Evolutionary conservation across 1,284 basidiomycete species (phyloP).

Genomic region (Malassezia vespertilionis): DNA sequence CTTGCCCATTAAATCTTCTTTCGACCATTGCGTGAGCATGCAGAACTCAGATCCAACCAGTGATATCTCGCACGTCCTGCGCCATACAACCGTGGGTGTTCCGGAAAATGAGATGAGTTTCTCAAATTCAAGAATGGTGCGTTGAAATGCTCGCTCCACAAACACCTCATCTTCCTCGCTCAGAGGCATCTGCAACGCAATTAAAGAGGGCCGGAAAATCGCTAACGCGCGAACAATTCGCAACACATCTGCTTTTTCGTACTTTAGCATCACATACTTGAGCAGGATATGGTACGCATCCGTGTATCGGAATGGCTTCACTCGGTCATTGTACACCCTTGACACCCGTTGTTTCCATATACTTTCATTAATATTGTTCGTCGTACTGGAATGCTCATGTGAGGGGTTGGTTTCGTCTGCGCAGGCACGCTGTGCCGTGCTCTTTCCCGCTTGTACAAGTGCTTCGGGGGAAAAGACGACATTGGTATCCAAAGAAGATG

Average conservation of each 20-base stretch:
- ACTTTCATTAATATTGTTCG: neutral
- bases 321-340: slow-evolving; percentile 35
- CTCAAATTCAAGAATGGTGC: slow-evolving; percentile 83
- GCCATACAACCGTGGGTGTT: slow-evolving; percentile 98
- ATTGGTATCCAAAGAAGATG: neutral
- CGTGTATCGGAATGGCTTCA: slow-evolving; percentile 40
- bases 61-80: slow-evolving; percentile 91
- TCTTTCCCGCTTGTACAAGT: neutral
- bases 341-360: slow-evolving; percentile 39
- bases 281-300: slow-evolving; percentile 46
- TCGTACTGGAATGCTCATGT: neutral
- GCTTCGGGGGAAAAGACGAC: neutral
- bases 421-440: neutral
- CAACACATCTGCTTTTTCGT: slow-evolving; percentile 87
- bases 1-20: slow-evolving; percentile 38
- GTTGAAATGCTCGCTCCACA: slow-evolving; percentile 86
- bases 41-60: slow-evolving; percentile 92
- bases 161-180: slow-evolving; percentile 53
- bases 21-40: slow-evolving; percentile 59
- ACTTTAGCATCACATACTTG: slow-evolving; percentile 50
- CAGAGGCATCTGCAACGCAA: slow-evolving; percentile 63
- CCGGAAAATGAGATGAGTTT: slow-evolving; percentile 94
- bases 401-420: neutral
- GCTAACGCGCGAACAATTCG: slow-evolving; percentile 87
- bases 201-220: slow-evolving; percentile 84